Evolutionary conservation across 306 rosid species (phyloP), one percentile per base, ranked within the genome.

Genomic region (Cyclanthera cordifolia): DNA sequence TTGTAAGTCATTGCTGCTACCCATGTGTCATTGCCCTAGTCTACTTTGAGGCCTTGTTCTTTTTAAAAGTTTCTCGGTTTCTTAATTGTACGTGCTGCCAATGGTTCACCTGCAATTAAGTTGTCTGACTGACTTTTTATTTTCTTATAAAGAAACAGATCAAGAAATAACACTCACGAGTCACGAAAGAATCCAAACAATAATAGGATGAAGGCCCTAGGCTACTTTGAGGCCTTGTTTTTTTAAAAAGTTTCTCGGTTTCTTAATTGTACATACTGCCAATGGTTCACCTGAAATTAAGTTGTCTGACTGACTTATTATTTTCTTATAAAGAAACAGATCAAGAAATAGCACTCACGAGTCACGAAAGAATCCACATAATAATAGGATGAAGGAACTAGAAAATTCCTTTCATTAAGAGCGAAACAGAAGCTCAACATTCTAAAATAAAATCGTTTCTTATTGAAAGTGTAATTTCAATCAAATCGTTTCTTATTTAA

Each of bases 1-100:
- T 70, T 81, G 99, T 86, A 82, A 78, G 95, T 81, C 63, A 56
- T 15, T 28, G 13, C 43, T 4, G 19, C 43, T 3, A 1, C 39
- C 6, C 60, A 32, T 21, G 6, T 28, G 6, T 30, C 21, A 27
- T 2, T 8, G 9, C 17, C 41, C 43, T 57, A 16, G 41, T 21
- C 63, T 56, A 2, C 30, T 56, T 27, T 14, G 41, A 24, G 63
- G 63, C 41, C 15, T 23, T 53, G 4, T 55, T 45, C n/a, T n/a
- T 46, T 28, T 28, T 6, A 6, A 15, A 27, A 57, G 43, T 57
- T 2, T 27, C 41, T 1, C 37, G 2, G 60, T 54, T 54, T 54
- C 17, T 4, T 54, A 12, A 19, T 67, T 59, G 48, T 24, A 20
- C n/a, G 66, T 47, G 1, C 53, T 72, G 32, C 47, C 63, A 50